These are phyloP conservation scores for Nicotiana knightiana DNA, from an alignment of 257 asterid genomes.

Conservation along the genomic window DNA sequence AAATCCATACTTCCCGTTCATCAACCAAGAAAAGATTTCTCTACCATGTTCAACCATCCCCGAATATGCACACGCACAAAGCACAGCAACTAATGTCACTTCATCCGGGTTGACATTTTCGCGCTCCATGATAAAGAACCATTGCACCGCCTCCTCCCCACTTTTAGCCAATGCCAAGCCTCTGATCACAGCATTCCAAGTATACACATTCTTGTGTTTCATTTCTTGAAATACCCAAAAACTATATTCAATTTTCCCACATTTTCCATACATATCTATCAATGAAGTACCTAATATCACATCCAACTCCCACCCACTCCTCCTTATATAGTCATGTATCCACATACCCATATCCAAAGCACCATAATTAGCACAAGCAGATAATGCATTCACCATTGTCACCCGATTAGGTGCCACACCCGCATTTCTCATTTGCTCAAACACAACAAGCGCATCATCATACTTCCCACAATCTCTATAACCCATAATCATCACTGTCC, in stretches of 20 bases:
- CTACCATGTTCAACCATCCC: slow-evolving; percentile 40
- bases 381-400: slow-evolving; percentile 61
- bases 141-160: slow-evolving; percentile 48
- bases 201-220: slow-evolving; percentile 43
- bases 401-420: slow-evolving; percentile 65
- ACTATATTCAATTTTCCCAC: slow-evolving; percentile 49
- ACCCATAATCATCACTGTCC: slow-evolving; percentile 67
- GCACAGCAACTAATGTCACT: slow-evolving; percentile 47
- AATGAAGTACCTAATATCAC: slow-evolving; percentile 69
- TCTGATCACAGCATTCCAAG: slow-evolving; percentile 66
- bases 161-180: slow-evolving; percentile 57
- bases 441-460: slow-evolving; percentile 44
- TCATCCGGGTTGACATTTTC: slow-evolving; percentile 49
- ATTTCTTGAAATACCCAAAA: slow-evolving; percentile 39
- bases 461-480: slow-evolving; percentile 41
- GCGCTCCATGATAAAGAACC: slow-evolving; percentile 50
- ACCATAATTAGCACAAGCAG: slow-evolving; percentile 56
- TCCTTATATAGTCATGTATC: slow-evolving; percentile 45
- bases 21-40: slow-evolving; percentile 41
- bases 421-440: slow-evolving; percentile 46
- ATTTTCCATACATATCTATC: slow-evolving; percentile 61
- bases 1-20: slow-evolving; percentile 39
- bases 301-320: slow-evolving; percentile 53
- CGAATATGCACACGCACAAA: slow-evolving; percentile 59
- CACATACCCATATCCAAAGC: slow-evolving; percentile 50